Base-by-base conservation (phyloP, 202 grass and related monocot species). In the Digitaria exilis region DNA sequence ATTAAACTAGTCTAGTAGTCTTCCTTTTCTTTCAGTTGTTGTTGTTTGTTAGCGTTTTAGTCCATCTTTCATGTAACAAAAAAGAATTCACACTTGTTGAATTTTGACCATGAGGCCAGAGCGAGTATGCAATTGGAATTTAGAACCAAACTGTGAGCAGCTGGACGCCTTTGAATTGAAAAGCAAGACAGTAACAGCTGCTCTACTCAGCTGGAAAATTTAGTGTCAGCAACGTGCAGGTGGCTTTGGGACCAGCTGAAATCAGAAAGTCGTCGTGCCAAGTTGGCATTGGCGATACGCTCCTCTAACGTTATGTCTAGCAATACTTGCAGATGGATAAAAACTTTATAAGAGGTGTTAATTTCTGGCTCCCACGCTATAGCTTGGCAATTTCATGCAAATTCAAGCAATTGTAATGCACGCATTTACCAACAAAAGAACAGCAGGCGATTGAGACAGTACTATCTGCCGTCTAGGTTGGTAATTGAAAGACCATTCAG, bases 401-500 rank as follows among this genome's bases (percentile, higher is more conserved):
- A n/a, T n/a, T n/a, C n/a, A n/a, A n/a, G n/a, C n/a, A n/a, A n/a
- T n/a, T n/a, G n/a, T 13, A 28, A n/a, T 2, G 6, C 62, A 44
- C 15, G 65, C 34, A 44, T 43, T 57, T 6, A 76, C 26, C 15
- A 59, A 71, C 19, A 18, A 46, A 43, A 66, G 59, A 83, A 43
- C n/a, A 52, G 21, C n/a, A 31, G 4, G 0, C 6, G 4, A 15
- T 54, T 76, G 9, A 65, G 18, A 67, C 43, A 45, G 26, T 26
- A 43, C 65, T 91, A 91, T 78, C 89, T 85, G 48, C 86, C 86
- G 3, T 88, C 82, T n/a, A 82, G 25, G 2, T 11, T 35, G 32
- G 87, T 92, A 42, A 92, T 61, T 54, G 90, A 84, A 7, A 87
- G 41, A 15, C 50, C 87, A 49, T 92, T 89, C 35, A 88, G 13